Percentiles rank a stretch among this genome's conserved stretches.
These are phyloP conservation scores for Oxalis stricta DNA, from an alignment of 441 rosid species.

Conservation along the genomic window DNA sequence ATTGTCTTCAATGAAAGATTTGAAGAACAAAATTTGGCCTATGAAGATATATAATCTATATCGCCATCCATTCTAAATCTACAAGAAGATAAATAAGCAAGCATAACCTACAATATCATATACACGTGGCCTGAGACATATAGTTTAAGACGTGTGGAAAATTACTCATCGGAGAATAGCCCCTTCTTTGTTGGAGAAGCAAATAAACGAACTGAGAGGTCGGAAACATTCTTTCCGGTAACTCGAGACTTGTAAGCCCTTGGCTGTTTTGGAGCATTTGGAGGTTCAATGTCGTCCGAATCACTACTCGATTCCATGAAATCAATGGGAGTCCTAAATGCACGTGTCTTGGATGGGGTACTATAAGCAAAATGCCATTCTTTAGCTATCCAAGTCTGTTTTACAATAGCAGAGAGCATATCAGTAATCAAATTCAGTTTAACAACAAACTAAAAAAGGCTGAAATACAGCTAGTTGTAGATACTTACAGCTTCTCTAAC, in stretches of 20 bases:
- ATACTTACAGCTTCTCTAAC: constrained; percentile 69
- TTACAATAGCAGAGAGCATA: not conserved
- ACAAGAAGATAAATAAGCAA: not conserved
- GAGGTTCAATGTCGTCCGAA: constrained; percentile 47
- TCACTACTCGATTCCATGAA: constrained; percentile 11
- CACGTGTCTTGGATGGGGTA: constrained; percentile 52
- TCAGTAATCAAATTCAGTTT: not conserved
- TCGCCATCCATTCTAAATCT: not conserved
- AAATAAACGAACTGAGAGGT: constrained; percentile 43
- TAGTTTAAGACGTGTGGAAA: not conserved
- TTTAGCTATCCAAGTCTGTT: constrained; percentile 52
- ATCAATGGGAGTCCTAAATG: constrained; percentile 24
- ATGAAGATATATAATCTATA: constrained; percentile 9
- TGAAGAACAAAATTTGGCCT: constrained; percentile 23
- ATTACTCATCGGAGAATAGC: constrained; percentile 13
- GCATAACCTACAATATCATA: no score
- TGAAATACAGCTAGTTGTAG: not conserved
- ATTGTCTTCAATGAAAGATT: constrained; percentile 24
- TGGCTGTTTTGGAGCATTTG: constrained; percentile 41
- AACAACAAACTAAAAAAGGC: not conserved
- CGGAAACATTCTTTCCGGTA: constrained; percentile 26
- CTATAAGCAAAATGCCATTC: constrained; percentile 43
- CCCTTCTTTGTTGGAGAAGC: constrained; percentile 22
- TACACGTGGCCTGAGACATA: no score
- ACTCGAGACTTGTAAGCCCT: constrained; percentile 20